Evolutionary conservation across 2,329 filamentous ascomycete species (phyloP).

Genomic region (Blastomyces gilchristii): DNA sequence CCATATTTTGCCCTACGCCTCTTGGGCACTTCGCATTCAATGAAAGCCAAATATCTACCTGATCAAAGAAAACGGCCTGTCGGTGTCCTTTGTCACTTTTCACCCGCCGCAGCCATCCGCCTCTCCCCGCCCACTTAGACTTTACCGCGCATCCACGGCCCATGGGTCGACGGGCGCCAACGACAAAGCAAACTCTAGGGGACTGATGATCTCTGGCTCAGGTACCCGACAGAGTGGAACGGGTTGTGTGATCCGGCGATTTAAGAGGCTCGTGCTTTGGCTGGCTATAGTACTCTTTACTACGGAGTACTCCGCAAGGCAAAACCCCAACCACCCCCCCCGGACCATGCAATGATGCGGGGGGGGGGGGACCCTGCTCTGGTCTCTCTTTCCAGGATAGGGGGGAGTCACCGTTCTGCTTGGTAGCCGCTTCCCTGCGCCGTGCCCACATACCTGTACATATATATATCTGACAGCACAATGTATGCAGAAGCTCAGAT

Average conservation of each 20-base stretch:
- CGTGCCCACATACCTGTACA: not conserved
- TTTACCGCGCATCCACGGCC: not conserved
- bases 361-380: not conserved
- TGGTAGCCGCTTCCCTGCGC: not conserved
- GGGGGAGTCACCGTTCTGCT: no score
- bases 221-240: constrained; percentile 3
- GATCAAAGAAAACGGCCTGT: not conserved
- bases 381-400: not conserved
- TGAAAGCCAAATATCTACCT: no score
- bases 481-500: not conserved
- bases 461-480: not conserved
- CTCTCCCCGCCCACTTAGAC: constrained; percentile 1
- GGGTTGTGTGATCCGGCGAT: not conserved
- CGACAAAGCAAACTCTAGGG: not conserved
- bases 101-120: constrained; percentile 1
- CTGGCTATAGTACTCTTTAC: no score
- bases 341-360: not conserved
- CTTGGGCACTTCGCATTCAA: no score
- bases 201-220: not conserved
- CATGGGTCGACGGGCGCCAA: not conserved
- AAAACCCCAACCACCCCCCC: not conserved
- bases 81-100: not conserved
- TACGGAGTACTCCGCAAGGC: no score
- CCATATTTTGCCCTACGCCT: not conserved
- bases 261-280: not conserved